Base-by-base conservation (phyloP, 441 rosid species). In the Gossypium davidsonii region DNA sequence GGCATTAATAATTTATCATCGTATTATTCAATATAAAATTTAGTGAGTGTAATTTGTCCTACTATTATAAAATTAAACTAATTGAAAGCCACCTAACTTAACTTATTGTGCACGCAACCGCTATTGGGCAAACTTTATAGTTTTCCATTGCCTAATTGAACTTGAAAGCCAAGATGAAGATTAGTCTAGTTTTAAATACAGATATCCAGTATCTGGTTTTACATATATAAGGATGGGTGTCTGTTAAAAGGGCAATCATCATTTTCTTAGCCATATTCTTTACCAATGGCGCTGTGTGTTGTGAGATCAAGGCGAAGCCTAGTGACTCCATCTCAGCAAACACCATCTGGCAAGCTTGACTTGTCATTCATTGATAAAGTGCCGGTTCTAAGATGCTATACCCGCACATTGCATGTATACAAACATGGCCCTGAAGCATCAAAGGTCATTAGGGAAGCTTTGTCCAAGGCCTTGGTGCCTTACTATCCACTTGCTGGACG, bases 401-500 rank as follows among this genome's bases (percentile, higher is more conserved):
- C 85, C 6, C 76, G 89, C 66, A 85, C 87, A 0, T 69, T 88
- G 25, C 90, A 84, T 20, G 84, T 85, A 18, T 88, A 79, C 56
- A 63, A 70, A 51, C 78, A 74, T n/a, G 89, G 86, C 44, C 80
- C 79, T 26, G 79, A 77, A 28, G 88, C 89, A 12, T 75, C 85
- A 5, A 61, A 42, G 28, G 85, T 81, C 60, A 83, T 89, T 34
- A 79, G 68, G 10, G 80, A 67, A 46, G 88, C 91, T 73, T 58
- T 87, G 85, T 83, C 87, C 18, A 80, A 79, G 80, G 86, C 86
- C 1, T 56, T 87, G 83, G 90, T 89, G 34, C 83, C 84, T 49
- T 87, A 85, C 55, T 86, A 85, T 67, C 90, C 93, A 34, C 90
- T 86, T 3, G 89, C 90, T 0, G 88, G 90, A 7, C 62, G 85